Conservation (phyloP, 768 basidiomycete genomes). For the Hypholoma fasciculare region DNA sequence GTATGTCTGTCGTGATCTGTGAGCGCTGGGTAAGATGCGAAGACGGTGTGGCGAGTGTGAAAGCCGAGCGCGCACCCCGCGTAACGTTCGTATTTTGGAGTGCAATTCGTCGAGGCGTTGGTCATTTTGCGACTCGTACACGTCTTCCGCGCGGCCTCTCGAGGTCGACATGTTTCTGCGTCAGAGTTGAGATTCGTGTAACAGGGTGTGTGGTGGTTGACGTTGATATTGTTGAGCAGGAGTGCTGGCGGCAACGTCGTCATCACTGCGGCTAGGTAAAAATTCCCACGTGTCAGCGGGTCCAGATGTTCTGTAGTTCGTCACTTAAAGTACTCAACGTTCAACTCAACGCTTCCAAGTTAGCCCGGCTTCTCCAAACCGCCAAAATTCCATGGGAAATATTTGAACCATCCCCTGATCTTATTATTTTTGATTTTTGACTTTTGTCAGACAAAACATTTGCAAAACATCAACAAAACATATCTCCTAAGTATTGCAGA, state of each 20-base stretch:
- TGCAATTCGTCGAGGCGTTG: slow-evolving; percentile 81
- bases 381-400: no score
- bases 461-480: no score
- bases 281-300: neutral
- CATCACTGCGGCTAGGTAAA: neutral
- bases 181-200: neutral
- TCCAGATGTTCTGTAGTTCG: no score
- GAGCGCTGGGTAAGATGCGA: neutral
- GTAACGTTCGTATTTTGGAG: slow-evolving; percentile 78
- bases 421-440: neutral
- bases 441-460: neutral
- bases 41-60: neutral
- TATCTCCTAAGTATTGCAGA: no score
- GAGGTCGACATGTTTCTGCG: slow-evolving; percentile 38
- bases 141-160: slow-evolving; percentile 55
- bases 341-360: no score
- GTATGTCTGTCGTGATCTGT: slow-evolving; percentile 86
- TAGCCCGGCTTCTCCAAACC: no score
- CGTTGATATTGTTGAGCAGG: no score
- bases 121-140: slow-evolving; percentile 86
- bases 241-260: neutral
- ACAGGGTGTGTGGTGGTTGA: neutral
- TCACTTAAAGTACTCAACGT: no score
- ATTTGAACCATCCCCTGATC: no score
- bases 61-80: slow-evolving; percentile 54